Conservation (phyloP, 345 rosid genomes). For the Ceriops zippeliana region DNA sequence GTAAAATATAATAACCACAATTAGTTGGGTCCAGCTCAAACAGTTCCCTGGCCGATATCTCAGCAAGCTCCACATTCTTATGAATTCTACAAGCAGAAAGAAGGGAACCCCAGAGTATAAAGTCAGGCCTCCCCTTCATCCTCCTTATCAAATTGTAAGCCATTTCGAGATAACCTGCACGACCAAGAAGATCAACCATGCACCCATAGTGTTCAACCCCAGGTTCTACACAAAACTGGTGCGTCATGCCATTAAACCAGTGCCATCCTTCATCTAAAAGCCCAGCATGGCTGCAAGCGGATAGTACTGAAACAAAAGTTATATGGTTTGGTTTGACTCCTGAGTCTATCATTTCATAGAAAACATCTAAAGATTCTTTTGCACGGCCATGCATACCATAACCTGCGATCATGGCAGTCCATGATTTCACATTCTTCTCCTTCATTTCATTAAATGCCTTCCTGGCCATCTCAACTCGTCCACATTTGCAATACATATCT, state of each 20-base stretch:
- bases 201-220: conserved; percentile 84
- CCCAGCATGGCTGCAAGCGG: conserved; percentile 87
- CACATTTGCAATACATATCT: conserved; percentile 92
- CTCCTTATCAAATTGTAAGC: conserved; percentile 65
- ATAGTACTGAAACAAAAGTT: conserved; percentile 72
- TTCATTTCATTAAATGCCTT: conserved; percentile 58
- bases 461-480: conserved; percentile 63
- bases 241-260: conserved; percentile 66
- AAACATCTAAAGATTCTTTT: conserved; percentile 65
- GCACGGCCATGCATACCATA: conserved; percentile 84
- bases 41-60: conserved; percentile 52
- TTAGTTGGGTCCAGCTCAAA: conserved; percentile 67
- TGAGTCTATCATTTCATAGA: conserved; percentile 54
- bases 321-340: conserved; percentile 71
- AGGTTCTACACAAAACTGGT: conserved; percentile 57
- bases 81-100: conserved; percentile 83
- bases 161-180: conserved; percentile 59
- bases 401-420: conserved; percentile 86
- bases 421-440: conserved; percentile 72
- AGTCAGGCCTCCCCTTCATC: conserved; percentile 81
- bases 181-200: conserved; percentile 92
- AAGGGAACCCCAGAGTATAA: conserved; percentile 76
- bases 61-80: conserved; percentile 85
- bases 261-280: conserved; percentile 70
- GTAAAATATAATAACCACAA: conserved; percentile 74